Evolutionary conservation across 2,329 filamentous ascomycete genomes (phyloP).

Genomic region (Fusarium sulawesiense): DNA sequence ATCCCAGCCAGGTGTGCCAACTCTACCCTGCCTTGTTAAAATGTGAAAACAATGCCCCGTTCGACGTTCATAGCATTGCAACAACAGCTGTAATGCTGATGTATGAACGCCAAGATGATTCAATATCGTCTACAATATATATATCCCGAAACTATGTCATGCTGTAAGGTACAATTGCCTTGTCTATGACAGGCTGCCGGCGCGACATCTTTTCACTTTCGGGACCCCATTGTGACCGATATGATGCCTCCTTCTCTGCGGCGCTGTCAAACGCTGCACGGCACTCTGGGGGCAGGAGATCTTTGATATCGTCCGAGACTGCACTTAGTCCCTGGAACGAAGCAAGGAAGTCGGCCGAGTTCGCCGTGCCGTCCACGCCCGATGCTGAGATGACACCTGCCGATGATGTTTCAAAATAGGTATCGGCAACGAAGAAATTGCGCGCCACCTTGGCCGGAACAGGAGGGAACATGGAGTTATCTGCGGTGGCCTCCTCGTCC

Average conservation of each 20-base stretch:
- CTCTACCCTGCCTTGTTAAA: background rate
- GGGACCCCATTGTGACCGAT: conserved; percentile 79
- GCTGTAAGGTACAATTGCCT: conserved; percentile 70
- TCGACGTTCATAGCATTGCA: background rate
- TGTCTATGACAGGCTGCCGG: conserved; percentile 68
- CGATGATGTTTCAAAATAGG: conserved; percentile 63
- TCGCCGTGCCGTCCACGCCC: conserved; percentile 57
- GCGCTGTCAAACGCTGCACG: conserved; percentile 77
- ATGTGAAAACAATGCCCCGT: conserved; percentile 10
- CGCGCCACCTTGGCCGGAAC: conserved; percentile 62
- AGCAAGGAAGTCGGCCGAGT: conserved; percentile 60
- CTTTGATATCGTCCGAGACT: conserved; percentile 72
- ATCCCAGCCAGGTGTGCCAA: conserved; percentile 1
- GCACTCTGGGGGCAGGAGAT: conserved; percentile 76
- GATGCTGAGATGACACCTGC: conserved; percentile 58
- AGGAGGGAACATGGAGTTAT: conserved; percentile 57
- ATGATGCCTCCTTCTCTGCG: conserved; percentile 71
- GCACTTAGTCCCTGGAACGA: conserved; percentile 71
- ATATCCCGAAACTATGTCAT: conserved; percentile 49
- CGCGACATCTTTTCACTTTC: conserved; percentile 70
- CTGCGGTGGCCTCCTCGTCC: conserved; percentile 48
- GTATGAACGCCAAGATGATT: background rate
- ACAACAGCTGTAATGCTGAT: background rate
- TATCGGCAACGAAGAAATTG: conserved; percentile 69
- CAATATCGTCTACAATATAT: background rate